Conservation (phyloP, 2,329 filamentous ascomycete species). For the Cladosporium oxysporum region DNA sequence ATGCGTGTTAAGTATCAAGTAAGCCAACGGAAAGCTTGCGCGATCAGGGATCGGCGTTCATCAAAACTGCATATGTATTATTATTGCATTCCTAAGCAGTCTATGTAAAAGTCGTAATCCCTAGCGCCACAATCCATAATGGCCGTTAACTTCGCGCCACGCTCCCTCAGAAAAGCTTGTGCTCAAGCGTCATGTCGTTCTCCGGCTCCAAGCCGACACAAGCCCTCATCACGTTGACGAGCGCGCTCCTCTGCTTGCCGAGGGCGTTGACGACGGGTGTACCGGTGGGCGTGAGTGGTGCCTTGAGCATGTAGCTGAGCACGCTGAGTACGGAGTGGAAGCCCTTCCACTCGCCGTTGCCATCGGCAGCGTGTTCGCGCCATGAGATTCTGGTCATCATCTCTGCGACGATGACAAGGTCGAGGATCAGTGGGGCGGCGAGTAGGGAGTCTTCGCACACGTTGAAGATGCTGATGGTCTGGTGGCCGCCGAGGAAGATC, state of each 20-base stretch:
- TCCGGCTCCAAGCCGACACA: constrained; percentile 96
- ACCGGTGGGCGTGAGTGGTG: constrained; percentile 87
- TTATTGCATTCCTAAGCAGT: neutral
- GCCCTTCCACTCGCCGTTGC: constrained; percentile 73
- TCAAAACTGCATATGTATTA: neutral
- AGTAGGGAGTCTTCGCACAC: constrained; percentile 98
- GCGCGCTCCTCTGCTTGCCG: constrained; percentile 88
- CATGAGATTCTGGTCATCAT: constrained; percentile 99
- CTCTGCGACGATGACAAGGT: constrained; percentile 88
- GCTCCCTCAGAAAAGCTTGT: constrained; percentile 74
- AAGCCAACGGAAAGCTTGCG: constrained; percentile 1
- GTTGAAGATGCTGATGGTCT: constrained; percentile 98
- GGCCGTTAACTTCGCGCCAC: neutral
- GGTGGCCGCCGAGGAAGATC: constrained; percentile 98
- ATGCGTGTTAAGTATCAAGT: neutral
- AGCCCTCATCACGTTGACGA: constrained; percentile 98
- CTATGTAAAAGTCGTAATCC: neutral
- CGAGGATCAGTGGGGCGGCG: constrained; percentile 94
- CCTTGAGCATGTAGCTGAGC: constrained; percentile 98
- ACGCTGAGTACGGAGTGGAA: constrained; percentile 98
- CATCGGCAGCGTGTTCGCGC: constrained; percentile 55
- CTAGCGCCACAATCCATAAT: neutral
- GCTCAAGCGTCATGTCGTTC: constrained; percentile 98
- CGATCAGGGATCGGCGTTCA: neutral
- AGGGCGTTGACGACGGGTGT: constrained; percentile 95